Evolutionary conservation across 192 early-diverging fungal genomes (phyloP).

Genomic region (Chytriomyces sp.): DNA sequence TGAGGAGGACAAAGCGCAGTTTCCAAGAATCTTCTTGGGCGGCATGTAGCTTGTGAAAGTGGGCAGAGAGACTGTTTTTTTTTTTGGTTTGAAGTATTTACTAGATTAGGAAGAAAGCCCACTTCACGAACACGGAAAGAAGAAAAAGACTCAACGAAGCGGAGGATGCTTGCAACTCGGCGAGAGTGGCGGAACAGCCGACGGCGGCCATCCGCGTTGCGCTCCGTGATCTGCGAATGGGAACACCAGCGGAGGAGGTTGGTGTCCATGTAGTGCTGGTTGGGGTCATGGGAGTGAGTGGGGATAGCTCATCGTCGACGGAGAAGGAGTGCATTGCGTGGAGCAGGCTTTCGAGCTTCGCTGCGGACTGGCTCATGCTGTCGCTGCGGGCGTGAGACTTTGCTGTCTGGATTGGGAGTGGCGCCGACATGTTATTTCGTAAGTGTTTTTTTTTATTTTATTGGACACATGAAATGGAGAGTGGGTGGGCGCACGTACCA

Average conservation of each 20-base stretch:
- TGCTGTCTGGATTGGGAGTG: background rate
- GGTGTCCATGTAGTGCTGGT: background rate
- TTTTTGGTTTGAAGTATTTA: too few species aligned
- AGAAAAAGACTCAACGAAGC: background rate
- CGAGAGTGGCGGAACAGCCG: background rate
- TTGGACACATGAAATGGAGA: too few species aligned
- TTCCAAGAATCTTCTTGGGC: background rate
- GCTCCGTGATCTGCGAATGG: background rate
- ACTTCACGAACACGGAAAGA: background rate
- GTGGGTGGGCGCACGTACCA: too few species aligned
- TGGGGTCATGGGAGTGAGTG: background rate
- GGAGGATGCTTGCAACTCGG: background rate
- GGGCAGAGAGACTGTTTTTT: too few species aligned
- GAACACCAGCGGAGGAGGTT: background rate
- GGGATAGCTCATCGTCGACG: background rate
- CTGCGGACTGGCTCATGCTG: background rate
- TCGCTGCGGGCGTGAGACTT: background rate
- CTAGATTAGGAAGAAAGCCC: background rate
- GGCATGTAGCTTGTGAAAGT: background rate
- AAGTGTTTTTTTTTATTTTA: too few species aligned
- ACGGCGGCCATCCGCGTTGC: background rate
- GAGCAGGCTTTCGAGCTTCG: background rate
- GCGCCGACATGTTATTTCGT: background rate
- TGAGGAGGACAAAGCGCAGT: constrained; percentile 7
- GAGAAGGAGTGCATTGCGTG: background rate